Base-by-base conservation (phyloP, 106 monocot species). In the Acanthochlamys bracteata region DNA sequence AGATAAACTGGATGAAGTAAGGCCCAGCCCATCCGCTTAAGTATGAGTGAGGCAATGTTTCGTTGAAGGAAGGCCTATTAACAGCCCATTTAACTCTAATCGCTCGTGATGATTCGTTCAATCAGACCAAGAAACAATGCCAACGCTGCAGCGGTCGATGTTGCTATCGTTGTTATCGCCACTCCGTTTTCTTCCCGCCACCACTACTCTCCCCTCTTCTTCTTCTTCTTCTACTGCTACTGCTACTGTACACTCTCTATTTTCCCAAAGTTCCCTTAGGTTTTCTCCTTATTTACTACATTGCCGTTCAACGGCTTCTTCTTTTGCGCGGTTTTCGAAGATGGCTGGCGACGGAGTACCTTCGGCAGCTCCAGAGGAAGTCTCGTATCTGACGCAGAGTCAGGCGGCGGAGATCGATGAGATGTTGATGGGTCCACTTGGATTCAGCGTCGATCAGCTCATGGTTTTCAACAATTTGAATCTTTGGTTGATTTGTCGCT, bases 361-460 rank as follows among this genome's bases (percentile, higher is more conserved):
- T 77, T 9, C 43, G 81, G 65, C 47, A 12, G 73, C 66, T 46
- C 11, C 25, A 63, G 25, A 6, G 22, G 56, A 46, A 8, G 76
- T 84, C 33, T 80, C 94, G 42, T 88, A 80, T 56, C 73, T 90
- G 39, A 42, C 84, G 7, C 90, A 96, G 74, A 77, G 52, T 20
- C 86, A 82, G 13, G 95, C 95, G 42, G 82, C 78, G 52, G 95
- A 87, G 82, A 83, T 96, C 61, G 95, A 96, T 53, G 90, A 87
- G 78, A 40, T 73, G 15, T 87, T 90, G 80, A 96, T 96, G 95
- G 95, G 95, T 0, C 80, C 90, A 11, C 87, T 96, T 41, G 95
- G 90, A 0, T 96, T 96, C 76, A 90, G 84, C 74, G 80, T 96
- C 65, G 95, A 96, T 58, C 90, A 96, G 70, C 56, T 90, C 74